Evolutionary conservation across 23 red algal species (phyloP).

Genomic region (Gracilaria domingensis): DNA sequence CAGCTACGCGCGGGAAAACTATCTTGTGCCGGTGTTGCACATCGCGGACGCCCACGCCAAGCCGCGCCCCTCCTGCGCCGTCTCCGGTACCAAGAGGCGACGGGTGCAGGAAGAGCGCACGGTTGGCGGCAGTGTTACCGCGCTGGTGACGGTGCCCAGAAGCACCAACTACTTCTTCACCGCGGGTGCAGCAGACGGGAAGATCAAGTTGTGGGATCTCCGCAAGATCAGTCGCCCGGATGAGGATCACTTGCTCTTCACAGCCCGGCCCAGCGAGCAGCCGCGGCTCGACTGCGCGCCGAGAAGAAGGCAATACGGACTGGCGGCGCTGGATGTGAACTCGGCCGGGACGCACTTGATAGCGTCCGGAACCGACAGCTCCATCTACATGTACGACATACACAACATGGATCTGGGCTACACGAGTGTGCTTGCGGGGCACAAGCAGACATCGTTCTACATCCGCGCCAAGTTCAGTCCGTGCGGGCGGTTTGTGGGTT

Average conservation of each 20-base stretch:
- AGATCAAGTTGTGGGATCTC: conserved; percentile 85
- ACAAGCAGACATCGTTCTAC: conserved; percentile 82
- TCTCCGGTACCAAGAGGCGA: conserved; percentile 36
- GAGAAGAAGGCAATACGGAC: conserved; percentile 48
- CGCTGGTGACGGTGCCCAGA: conserved; percentile 37
- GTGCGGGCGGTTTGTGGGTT: conserved; percentile 68
- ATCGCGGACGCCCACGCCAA: conserved; percentile 23
- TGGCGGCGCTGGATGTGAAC: conserved; percentile 70
- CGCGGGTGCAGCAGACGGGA: conserved; percentile 78
- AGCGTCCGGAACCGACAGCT: conserved; percentile 65
- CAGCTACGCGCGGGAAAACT: not conserved
- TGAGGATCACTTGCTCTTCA: not conserved
- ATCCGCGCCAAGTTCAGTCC: conserved; percentile 68
- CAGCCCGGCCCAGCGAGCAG: conserved; percentile 10
- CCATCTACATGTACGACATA: conserved; percentile 76
- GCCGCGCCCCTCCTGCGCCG: not conserved
- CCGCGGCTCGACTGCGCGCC: not conserved
- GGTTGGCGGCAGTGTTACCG: conserved; percentile 62
- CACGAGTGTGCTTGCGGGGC: conserved; percentile 49
- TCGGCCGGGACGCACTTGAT: conserved; percentile 37
- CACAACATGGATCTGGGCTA: conserved; percentile 34
- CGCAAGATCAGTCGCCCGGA: conserved; percentile 19
- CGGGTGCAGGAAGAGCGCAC: not conserved
- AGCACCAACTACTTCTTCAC: conserved; percentile 31
- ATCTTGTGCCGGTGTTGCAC: not conserved